These are phyloP conservation scores for Ophiostoma angusticollis DNA, from an alignment of 2,329 filamentous ascomycete genomes.

Conservation along the genomic window DNA sequence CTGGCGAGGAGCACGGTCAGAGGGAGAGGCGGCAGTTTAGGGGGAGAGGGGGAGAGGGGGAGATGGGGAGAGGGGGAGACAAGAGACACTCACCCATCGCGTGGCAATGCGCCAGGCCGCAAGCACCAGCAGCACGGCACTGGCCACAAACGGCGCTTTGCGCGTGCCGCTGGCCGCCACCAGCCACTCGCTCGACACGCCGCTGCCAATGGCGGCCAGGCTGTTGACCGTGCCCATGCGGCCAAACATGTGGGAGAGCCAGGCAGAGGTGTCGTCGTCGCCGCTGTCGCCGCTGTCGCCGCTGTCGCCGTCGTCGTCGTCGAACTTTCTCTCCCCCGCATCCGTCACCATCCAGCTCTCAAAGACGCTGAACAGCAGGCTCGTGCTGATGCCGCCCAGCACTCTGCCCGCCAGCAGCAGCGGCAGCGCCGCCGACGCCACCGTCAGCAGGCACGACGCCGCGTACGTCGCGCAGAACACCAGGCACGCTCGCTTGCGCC, in stretches of 20 bases:
- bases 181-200: slow-evolving; percentile 38
- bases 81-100: slow-evolving; percentile 34
- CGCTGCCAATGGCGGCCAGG: slow-evolving; percentile 40
- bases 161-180: slow-evolving; percentile 34
- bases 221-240: slow-evolving; percentile 39
- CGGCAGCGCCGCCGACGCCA: slow-evolving; percentile 18
- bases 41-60: background rate
- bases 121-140: slow-evolving; percentile 25
- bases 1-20: slow-evolving; percentile 17
- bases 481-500: slow-evolving; percentile 39
- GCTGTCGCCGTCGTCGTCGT: slow-evolving; percentile 6
- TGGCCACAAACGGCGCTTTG: slow-evolving; percentile 34
- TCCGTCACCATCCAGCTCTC: slow-evolving; percentile 51
- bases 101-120: slow-evolving; percentile 32
- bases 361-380: slow-evolving; percentile 44
- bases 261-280: slow-evolving; percentile 9
- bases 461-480: slow-evolving; percentile 41
- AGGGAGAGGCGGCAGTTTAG: background rate
- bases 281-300: slow-evolving; percentile 5
- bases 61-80: background rate
- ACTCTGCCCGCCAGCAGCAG: slow-evolving; percentile 39
- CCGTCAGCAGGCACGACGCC: slow-evolving; percentile 33
- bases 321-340: slow-evolving; percentile 29
- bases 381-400: slow-evolving; percentile 42
- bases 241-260: slow-evolving; percentile 37